Percentiles rank a stretch among this genome's conserved stretches.
phyloP scores from a whole-genome alignment of 805 yeast genomes.

The Ogataea parapolymorpha region DNA sequence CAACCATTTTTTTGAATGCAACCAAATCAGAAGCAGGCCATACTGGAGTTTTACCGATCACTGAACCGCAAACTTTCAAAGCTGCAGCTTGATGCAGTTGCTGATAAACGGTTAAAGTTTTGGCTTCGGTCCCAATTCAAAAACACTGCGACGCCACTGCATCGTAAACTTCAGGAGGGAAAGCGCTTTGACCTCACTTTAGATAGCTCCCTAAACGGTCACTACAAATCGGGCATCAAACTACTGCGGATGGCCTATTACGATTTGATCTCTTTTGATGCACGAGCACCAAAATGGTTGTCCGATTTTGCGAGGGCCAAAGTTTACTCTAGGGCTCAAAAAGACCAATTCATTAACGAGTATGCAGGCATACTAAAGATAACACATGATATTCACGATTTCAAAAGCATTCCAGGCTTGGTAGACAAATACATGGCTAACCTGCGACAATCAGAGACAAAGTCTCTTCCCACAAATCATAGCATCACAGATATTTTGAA shows the following conservation, averaged over 20 bases:
- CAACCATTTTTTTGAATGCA: not conserved
- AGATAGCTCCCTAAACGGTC: conserved; percentile 4
- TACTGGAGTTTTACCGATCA: conserved; percentile 7
- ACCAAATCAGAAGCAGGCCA: not conserved
- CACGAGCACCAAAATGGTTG: conserved; percentile 19
- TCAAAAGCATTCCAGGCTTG: conserved; percentile 1
- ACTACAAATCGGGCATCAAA: conserved; percentile 7
- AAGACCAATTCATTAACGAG: conserved; percentile 5
- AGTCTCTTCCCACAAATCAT: conserved; percentile 8
- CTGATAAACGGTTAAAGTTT: conserved; percentile 5
- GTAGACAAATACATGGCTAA: conserved; percentile 7
- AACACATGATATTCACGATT: conserved; percentile 8
- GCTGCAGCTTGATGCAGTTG: conserved; percentile 11
- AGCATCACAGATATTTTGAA: conserved; percentile 6
- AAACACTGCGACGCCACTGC: not conserved
- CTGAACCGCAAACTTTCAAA: conserved; percentile 6
- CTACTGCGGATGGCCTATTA: conserved; percentile 10
- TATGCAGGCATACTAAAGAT: conserved; percentile 6
- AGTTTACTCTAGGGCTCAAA: conserved; percentile 4
- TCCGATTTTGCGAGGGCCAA: conserved; percentile 9
- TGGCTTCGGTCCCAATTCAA: conserved; percentile 1
- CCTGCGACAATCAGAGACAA: conserved; percentile 4
- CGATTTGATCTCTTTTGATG: conserved; percentile 1
- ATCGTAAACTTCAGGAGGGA: conserved; percentile 1
- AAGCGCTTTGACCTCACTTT: conserved; percentile 2